phyloP scores from a whole-genome alignment of 2,329 filamentous ascomycete species.

The Colletotrichum echinochloae region DNA sequence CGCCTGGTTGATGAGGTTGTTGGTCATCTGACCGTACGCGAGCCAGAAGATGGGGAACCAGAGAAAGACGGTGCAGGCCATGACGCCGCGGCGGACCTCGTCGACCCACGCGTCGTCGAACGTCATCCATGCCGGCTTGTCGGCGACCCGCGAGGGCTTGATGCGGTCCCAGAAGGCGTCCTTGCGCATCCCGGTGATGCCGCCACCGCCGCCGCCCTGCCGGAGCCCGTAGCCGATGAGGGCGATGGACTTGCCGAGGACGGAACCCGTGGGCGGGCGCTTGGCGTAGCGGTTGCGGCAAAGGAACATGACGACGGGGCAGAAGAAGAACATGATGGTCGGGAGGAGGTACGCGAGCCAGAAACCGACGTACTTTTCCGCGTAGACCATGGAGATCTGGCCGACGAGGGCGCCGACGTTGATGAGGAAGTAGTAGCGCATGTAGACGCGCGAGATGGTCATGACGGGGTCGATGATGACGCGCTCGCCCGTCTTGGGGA shows the following conservation, averaged over 20 bases:
- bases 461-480: constrained; percentile 76
- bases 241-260: constrained; percentile 59
- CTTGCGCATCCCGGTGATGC: constrained; percentile 58
- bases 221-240: constrained; percentile 29
- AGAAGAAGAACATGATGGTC: constrained; percentile 67
- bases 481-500: constrained; percentile 65
- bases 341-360: constrained; percentile 60
- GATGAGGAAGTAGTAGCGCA: constrained; percentile 70
- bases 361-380: constrained; percentile 64
- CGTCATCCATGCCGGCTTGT: constrained; percentile 66
- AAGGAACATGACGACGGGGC: constrained; percentile 68
- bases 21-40: constrained; percentile 36
- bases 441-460: constrained; percentile 74
- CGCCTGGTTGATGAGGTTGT: constrained; percentile 39
- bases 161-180: constrained; percentile 63
- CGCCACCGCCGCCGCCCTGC: constrained; percentile 22
- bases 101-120: constrained; percentile 76
- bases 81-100: constrained; percentile 67
- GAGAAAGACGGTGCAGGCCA: constrained; percentile 66
- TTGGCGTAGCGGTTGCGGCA: constrained; percentile 54
- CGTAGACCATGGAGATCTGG: constrained; percentile 68
- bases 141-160: constrained; percentile 53
- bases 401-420: constrained; percentile 66
- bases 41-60: constrained; percentile 46
- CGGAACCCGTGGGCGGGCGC: constrained; percentile 62